A percentile compares a stretch with the other conserved stretches of the same genome.
These are phyloP conservation scores for Aphelidium insulamus DNA, from an alignment of 371 early-diverging fungal species.

Conservation along the genomic window DNA sequence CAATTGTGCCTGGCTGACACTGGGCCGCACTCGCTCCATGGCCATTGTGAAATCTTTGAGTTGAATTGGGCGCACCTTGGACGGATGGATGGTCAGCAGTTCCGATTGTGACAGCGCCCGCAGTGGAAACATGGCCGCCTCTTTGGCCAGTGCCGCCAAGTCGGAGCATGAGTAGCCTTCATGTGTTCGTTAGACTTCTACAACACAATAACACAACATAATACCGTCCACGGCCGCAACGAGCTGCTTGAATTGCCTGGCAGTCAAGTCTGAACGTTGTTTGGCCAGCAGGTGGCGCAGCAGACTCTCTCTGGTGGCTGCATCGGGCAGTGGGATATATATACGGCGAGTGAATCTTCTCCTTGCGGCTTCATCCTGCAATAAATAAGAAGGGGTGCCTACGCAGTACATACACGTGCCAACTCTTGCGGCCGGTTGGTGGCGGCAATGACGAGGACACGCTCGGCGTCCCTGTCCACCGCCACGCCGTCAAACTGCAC, in stretches of 20 bases:
- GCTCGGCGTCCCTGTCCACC: slow-evolving; percentile 17
- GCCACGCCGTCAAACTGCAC: slow-evolving; percentile 48
- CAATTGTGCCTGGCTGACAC: slow-evolving; percentile 31
- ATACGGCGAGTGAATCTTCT: slow-evolving; percentile 41
- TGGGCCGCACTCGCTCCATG: slow-evolving; percentile 31
- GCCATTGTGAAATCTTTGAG: slow-evolving; percentile 38
- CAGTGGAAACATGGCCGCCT: slow-evolving; percentile 45
- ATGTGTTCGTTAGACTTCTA: slow-evolving; percentile 12
- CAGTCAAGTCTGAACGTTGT: slow-evolving; percentile 18
- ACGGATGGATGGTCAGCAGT: slow-evolving; percentile 19
- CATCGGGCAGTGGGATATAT: slow-evolving; percentile 52
- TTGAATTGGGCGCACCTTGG: slow-evolving; percentile 32
- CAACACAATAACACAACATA: no score
- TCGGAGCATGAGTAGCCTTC: slow-evolving; percentile 60
- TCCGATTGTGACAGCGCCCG: slow-evolving; percentile 29
- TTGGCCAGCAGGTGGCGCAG: slow-evolving; percentile 24
- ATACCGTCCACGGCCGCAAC: no score
- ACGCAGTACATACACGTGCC: no score
- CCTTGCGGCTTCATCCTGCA: slow-evolving; percentile 55
- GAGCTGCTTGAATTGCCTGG: slow-evolving; percentile 20
- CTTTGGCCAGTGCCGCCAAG: slow-evolving; percentile 37
- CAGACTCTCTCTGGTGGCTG: slow-evolving; percentile 25
- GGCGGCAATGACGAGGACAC: slow-evolving; percentile 30
- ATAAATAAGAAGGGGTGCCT: no score
- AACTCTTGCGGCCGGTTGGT: slow-evolving; percentile 45